Evolutionary conservation across 805 yeast species (phyloP).

Genomic region (Brettanomyces custersianus): DNA sequence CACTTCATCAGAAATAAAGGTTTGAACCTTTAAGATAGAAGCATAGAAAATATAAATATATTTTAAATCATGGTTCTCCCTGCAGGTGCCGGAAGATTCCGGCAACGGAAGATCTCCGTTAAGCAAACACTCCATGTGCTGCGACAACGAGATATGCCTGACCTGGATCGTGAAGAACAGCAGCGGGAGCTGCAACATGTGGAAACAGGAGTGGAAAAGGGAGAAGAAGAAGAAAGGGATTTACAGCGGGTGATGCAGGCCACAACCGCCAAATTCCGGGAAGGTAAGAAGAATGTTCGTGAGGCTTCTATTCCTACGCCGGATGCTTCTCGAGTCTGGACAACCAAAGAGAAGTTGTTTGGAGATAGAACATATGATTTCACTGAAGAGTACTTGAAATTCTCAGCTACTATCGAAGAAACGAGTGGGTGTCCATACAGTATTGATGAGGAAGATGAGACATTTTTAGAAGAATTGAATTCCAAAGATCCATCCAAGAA

Average conservation of each 20-base stretch:
- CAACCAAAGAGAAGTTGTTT: slow-evolving; percentile 67
- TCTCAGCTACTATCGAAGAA: slow-evolving; percentile 94
- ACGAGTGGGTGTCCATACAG: slow-evolving; percentile 78
- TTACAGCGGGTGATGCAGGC: slow-evolving; percentile 85
- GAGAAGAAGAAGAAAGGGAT: slow-evolving; percentile 96
- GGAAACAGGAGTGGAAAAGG: slow-evolving; percentile 97
- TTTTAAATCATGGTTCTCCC: slow-evolving; percentile 22
- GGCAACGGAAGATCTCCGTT: slow-evolving; percentile 91
- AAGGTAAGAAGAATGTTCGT: slow-evolving; percentile 31
- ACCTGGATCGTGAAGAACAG: slow-evolving; percentile 65
- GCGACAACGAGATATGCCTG: slow-evolving; percentile 73
- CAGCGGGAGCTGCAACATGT: slow-evolving; percentile 83
- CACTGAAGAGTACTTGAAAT: slow-evolving; percentile 77
- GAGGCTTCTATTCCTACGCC: slow-evolving; percentile 91
- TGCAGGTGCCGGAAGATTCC: slow-evolving; percentile 52
- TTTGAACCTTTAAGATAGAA: too few relatives aligned
- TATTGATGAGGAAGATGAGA: slow-evolving; percentile 85
- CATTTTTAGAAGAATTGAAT: slow-evolving; percentile 42
- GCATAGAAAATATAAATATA: neutral
- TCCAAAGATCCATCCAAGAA: slow-evolving; percentile 22
- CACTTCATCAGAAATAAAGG: too few relatives aligned
- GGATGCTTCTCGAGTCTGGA: slow-evolving; percentile 81
- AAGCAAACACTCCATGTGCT: slow-evolving; percentile 77
- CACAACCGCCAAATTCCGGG: slow-evolving; percentile 55
- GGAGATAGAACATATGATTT: slow-evolving; percentile 46